Evolutionary conservation across 73 alveolate species (phyloP), one percentile per base, ranked within the genome.

Genomic region (Uronychia binucleata): DNA sequence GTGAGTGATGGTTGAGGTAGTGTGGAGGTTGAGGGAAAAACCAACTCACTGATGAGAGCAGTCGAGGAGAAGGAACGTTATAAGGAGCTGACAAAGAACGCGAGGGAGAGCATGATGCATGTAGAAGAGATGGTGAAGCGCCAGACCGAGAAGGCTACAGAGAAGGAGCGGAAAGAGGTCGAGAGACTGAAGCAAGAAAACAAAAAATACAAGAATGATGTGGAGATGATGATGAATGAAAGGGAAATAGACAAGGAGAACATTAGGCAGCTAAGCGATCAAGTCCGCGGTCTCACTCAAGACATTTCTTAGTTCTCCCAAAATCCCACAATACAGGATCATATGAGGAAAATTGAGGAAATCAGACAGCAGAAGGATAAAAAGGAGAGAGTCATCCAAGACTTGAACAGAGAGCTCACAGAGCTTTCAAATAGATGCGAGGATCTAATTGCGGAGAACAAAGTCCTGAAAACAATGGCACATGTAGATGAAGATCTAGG

Each of bases 401-500:
- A 79, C 77, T 76, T 34, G 26, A 76, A 75, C 0, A 57, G 86
- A 29, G 93, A 86, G 26, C 86, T 86, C 79, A 88, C 92, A 84
- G 92, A 88, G 76, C 81, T 94, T 59, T 78, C 96, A 33, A 86
- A 91, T 57, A 88, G 93, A 79, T 87, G 94, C 89, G 98, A 96
- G 87, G 97, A 96, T 57, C 90, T 93, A 11, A 30, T 94, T 30
- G 95, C 98, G 19, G 99, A 98, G 90, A 98, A 98, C 93, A 90
- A 99, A 93, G 94, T 93, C 26, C 92, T 98, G 80, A 94, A 99
- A 86, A 95, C 95, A 84, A 96, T 94, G 94, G 97, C 98, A 1
- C 97, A 95, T 88, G 99, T 98, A 26, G 99, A 99, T 1, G 99
- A 98, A 58, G 96, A 97, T 89, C 97, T 89, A 83, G 98, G 99